Base-by-base conservation (phyloP, 2,329 filamentous ascomycete species). In the Rutstroemia sp. region DNA sequence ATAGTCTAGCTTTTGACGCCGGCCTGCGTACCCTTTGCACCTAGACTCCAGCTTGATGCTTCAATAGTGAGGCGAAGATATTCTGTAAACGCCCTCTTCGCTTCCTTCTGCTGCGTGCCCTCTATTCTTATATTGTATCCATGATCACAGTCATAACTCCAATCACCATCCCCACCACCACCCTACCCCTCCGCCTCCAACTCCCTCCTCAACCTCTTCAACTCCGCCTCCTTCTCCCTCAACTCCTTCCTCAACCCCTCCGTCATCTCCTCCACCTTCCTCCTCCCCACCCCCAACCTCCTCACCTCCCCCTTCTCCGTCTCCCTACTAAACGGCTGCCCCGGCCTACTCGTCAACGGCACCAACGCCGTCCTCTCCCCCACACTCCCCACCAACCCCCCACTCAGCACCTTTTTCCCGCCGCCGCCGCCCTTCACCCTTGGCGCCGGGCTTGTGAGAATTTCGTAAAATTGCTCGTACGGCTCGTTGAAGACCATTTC, bases 401-500 rank as follows among this genome's bases (percentile, higher is more conserved):
- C 51, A 66, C 73, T 62, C 71, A 72, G 64, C 68, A 73, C 63
- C 67, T 66, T 66, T 61, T 61, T 78, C 70, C 80, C 81, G 63
- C 81, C 83, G 44, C 80, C 81, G 23, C 23, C 23, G 54, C 79
- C 79, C 66, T 68, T 72, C 4, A 75, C 71, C 60, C 78, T 75
- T 52, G 74, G 72, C 66, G 73, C 77, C 60, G 80, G 82, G 25
- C 84, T 82, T 2, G 91, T 97, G 59, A 99, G 77, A 27, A 89
- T 78, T 60, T 95, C 89, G 73, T 89, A 96, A 68, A 99, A 92
- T 47, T 88, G 83, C 71, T 96, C 89, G 65, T 91, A 94, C 0
- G 94, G 94, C 72, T 99, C 94, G 73, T 96, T 97, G 78, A 99
- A 99, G 50, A 97, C 81, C 62, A 97, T 87, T 68, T 96, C 91